phyloP scores from a whole-genome alignment of 495 filamentous ascomycete species.

The Neurospora sp. region DNA sequence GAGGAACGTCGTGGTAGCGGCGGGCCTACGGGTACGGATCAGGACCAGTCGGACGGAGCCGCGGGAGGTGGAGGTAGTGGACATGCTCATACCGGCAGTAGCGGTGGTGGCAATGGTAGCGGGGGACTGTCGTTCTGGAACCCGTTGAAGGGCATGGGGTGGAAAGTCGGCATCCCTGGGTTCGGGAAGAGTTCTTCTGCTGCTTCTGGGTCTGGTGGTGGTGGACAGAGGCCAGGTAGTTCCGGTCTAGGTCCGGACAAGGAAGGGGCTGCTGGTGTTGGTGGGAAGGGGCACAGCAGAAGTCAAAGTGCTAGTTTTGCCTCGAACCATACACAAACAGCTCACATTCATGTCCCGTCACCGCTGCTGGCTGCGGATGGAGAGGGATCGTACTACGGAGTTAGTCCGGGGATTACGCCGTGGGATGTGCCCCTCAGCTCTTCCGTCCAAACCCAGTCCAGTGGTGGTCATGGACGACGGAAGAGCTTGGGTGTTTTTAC shows the following conservation, averaged over 20 bases:
- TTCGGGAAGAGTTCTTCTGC: not conserved
- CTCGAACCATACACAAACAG: too few species aligned
- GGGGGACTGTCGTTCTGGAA: constrained; percentile 17
- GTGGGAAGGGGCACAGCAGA: constrained; percentile 3
- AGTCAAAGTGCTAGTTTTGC: too few species aligned
- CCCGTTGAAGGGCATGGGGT: constrained; percentile 6
- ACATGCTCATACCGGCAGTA: too few species aligned
- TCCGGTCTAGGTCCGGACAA: constrained; percentile 10
- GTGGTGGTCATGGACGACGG: not conserved
- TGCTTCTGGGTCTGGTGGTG: too few species aligned
- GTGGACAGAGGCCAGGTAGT: constrained; percentile 8
- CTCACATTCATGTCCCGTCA: not conserved
- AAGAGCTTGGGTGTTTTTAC: not conserved
- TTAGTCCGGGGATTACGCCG: constrained; percentile 8
- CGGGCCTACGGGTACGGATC: too few species aligned
- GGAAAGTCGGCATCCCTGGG: not conserved
- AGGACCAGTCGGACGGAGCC: too few species aligned
- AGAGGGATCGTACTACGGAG: constrained; percentile 3
- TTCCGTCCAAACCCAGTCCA: not conserved
- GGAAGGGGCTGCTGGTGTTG: constrained; percentile 10
- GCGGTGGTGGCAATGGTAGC: not conserved
- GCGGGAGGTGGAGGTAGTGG: too few species aligned
- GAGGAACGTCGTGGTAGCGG: constrained; percentile 14
- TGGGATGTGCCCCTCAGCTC: constrained; percentile 4
- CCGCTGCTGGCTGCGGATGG: constrained; percentile 1